A percentile compares a stretch with the other conserved stretches of the same genome.
Evolutionary conservation across 805 yeast genomes (phyloP).

Genomic region (Wickerhamiella alocasiicola): DNA sequence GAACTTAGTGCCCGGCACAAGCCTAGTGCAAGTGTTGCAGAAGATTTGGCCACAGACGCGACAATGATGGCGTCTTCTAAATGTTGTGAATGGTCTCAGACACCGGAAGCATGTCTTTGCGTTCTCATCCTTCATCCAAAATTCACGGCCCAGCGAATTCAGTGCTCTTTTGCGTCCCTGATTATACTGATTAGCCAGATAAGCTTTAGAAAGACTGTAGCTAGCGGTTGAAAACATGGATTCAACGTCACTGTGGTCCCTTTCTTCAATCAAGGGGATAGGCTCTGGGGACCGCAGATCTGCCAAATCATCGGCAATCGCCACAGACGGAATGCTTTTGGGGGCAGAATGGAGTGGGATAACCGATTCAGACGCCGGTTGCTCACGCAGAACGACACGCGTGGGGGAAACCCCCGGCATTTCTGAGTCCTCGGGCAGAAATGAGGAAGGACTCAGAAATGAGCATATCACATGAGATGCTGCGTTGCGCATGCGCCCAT

Average conservation of each 20-base stretch:
- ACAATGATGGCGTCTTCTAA: constrained; percentile 88
- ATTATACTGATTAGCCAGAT: constrained; percentile 20
- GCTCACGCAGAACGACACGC: not conserved
- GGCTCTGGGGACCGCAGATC: constrained; percentile 14
- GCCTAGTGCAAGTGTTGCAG: constrained; percentile 68
- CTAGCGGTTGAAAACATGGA: constrained; percentile 18
- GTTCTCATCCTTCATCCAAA: constrained; percentile 94
- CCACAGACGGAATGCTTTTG: constrained; percentile 13
- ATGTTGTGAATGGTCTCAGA: constrained; percentile 57
- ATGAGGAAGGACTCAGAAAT: constrained; percentile 12
- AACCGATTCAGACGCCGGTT: constrained; percentile 6
- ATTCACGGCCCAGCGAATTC: constrained; percentile 47
- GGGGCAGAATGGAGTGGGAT: constrained; percentile 3
- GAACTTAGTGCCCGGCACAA: constrained; percentile 54
- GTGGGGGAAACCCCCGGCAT: not conserved
- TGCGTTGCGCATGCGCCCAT: constrained; percentile 17
- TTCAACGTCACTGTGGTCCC: constrained; percentile 16
- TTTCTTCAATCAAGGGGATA: constrained; percentile 5
- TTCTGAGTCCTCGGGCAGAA: constrained; percentile 13
- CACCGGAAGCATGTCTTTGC: constrained; percentile 82
- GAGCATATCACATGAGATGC: constrained; percentile 17
- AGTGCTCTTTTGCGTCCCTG: constrained; percentile 17
- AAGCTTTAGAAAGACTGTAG: constrained; percentile 19
- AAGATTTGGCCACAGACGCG: constrained; percentile 93
- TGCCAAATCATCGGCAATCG: constrained; percentile 14